Percentiles rank a stretch among this genome's conserved stretches.
These are phyloP conservation scores for Cladosporium sp. DNA, from an alignment of 2,329 filamentous ascomycete species.

Conservation along the genomic window DNA sequence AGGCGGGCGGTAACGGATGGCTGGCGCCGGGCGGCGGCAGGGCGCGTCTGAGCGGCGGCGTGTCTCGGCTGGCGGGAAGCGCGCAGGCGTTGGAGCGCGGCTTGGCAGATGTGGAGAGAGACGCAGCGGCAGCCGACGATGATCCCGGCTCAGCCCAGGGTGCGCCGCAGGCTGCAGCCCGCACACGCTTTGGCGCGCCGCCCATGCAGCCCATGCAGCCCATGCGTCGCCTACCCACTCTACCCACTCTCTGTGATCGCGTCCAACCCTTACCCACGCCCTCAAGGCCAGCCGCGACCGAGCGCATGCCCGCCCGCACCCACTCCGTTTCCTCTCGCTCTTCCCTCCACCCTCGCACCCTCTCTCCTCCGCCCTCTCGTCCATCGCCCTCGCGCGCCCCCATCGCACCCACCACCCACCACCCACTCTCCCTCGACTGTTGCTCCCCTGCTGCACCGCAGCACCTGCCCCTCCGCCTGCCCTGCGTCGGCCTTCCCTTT, in stretches of 20 bases:
- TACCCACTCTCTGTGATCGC: not conserved
- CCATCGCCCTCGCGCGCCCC: not conserved
- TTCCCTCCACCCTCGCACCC: conserved; percentile 9
- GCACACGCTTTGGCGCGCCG: no score
- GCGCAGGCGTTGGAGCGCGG: no score
- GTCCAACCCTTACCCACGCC: conserved; percentile 5
- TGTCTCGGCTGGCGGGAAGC: no score
- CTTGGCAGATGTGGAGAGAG: no score
- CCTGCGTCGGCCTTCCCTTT: conserved; percentile 9
- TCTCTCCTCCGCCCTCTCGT: conserved; percentile 4
- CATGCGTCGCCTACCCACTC: not conserved
- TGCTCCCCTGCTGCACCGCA: not conserved
- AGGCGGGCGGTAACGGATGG: no score
- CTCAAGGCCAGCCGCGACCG: conserved; percentile 5
- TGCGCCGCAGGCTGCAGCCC: no score
- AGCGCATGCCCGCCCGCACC: conserved; percentile 2
- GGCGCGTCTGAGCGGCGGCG: no score
- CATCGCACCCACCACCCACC: not conserved
- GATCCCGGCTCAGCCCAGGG: no score
- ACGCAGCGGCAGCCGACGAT: no score
- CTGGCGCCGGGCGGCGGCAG: no score
- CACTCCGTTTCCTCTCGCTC: conserved; percentile 9
- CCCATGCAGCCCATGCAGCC: no score
- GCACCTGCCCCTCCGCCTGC: not conserved
- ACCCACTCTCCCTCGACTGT: conserved; percentile 8